Base-by-base conservation (phyloP, 345 rosid genomes). In the Barbarea vulgaris region DNA sequence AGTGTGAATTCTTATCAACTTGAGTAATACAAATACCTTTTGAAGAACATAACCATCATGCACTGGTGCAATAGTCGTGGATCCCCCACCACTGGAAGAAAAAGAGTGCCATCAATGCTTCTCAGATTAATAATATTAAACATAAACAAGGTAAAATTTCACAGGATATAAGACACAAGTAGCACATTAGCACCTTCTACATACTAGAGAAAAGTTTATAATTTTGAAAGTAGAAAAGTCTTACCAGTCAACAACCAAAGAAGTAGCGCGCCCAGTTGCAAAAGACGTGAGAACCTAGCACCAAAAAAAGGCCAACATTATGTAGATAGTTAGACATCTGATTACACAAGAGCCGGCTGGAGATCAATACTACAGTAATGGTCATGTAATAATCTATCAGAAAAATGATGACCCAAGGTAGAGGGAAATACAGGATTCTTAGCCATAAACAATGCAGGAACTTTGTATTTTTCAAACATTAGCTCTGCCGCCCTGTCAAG, bases 41-140 rank as follows among this genome's bases (percentile, higher is more conserved):
- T 96, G 99, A 83, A 96, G 96, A 77, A 93, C 98, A 81, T 89
- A 93, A 74, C 96, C 99, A 68, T 96, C 99, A 71, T 96, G 98
- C 51, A 93, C 99, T 2, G 99, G 98, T 67, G 97, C 87, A 72
- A 93, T 85, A 50, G 93, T 89, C 57, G 97, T 93, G 65, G 99
- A 96, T 67, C 99, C 99, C 83, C 98, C 99, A 72, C 99, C 99
- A 75, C 98, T 93, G 84, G 70, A 78, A 79, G 55, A 67, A 44
- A 61, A 36, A 54, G 53, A 21, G 4, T 57, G 28, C 13, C 69
- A 73, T 67, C 56, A 78, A 37, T 52, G 24, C 28, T 55, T 56
- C 50, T 34, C n/a, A 68, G 25, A 63, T 12, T 17, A 62, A 37
- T 9, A 67, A 61, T 8, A 60, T 41, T 18, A 53, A 48, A 59